These are phyloP conservation scores for Westerdykella ornata DNA, from an alignment of 2,329 filamentous ascomycete species.

Conservation along the genomic window DNA sequence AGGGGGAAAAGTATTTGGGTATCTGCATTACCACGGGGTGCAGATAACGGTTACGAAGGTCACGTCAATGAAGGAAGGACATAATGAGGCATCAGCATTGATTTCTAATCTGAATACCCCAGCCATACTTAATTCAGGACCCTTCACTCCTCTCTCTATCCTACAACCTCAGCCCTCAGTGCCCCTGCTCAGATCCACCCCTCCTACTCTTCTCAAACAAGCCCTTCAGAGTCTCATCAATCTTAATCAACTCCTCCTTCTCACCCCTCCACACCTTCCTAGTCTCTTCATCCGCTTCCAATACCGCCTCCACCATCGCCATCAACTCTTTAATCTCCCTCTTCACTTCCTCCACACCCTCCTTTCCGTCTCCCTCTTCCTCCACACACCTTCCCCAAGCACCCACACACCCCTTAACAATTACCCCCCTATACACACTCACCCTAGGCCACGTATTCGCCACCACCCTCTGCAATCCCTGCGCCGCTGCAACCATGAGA, in stretches of 20 bases:
- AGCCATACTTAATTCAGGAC: no score
- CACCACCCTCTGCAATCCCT: conserved; percentile 53
- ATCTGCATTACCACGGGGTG: no score
- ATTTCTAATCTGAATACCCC: no score
- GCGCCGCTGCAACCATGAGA: conserved; percentile 49
- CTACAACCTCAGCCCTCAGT: no score
- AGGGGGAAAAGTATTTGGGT: no score
- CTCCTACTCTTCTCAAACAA: conserved; percentile 14
- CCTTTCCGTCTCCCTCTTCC: conserved; percentile 13
- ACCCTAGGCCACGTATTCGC: conserved; percentile 65
- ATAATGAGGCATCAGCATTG: no score
- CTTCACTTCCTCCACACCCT: conserved; percentile 14
- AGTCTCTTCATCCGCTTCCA: conserved; percentile 11
- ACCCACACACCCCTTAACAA: conserved; percentile 53
- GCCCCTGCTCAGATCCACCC: no score
- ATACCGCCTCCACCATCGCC: conserved; percentile 24
- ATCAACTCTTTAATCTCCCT: conserved; percentile 13
- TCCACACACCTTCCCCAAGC: conserved; percentile 29
- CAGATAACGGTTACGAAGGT: no score
- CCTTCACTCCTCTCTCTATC: no score
- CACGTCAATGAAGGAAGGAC: no score
- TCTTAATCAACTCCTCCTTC: conserved; percentile 15
- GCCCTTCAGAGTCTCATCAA: conserved; percentile 20
- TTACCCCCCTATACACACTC: conserved; percentile 53
- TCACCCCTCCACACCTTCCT: conserved; percentile 17